phyloP scores from a whole-genome alignment of 2,329 filamentous ascomycete species.

The Fonsecaea monophora region DNA sequence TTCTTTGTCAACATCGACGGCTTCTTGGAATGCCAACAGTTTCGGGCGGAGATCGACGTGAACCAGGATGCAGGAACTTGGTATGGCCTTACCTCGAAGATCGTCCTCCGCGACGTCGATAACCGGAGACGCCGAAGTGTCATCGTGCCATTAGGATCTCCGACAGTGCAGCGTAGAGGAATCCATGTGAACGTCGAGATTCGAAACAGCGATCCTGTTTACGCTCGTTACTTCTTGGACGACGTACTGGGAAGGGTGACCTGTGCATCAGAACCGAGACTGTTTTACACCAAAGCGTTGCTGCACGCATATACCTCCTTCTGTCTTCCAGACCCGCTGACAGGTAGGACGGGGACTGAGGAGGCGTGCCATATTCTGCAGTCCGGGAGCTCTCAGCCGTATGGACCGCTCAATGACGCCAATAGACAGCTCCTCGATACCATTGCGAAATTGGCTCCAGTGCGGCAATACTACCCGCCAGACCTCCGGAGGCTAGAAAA shows the following conservation, averaged over 20 bases:
- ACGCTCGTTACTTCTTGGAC: conserved; percentile 62
- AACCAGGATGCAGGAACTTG: conserved; percentile 67
- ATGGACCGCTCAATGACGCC: conserved; percentile 2
- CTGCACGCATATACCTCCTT: conserved; percentile 69
- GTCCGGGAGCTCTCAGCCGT: conserved; percentile 16
- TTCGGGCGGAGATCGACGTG: conserved; percentile 60
- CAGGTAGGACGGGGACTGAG: conserved; percentile 44
- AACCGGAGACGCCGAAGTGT: conserved; percentile 57
- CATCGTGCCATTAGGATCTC: conserved; percentile 59
- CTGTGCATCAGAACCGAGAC: conserved; percentile 62
- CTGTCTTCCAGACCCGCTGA: conserved; percentile 47
- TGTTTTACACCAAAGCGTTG: conserved; percentile 64
- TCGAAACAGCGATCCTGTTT: conserved; percentile 45
- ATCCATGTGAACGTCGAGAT: conserved; percentile 53
- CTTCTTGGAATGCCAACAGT: conserved; percentile 57
- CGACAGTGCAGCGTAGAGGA: conserved; percentile 43
- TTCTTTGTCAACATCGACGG: conserved; percentile 59
- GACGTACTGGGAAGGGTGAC: conserved; percentile 61
- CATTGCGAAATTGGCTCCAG: conserved; percentile 27
- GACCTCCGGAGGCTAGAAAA: conserved; percentile 54
- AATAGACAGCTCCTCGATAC: conserved; percentile 43
- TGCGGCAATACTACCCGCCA: conserved; percentile 21
- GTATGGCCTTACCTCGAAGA: conserved; percentile 65
- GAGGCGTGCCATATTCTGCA: conserved; percentile 43
- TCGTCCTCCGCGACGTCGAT: conserved; percentile 59